Evolutionary conservation across 1,139 yeast species (phyloP), one percentile per base, ranked within the genome.

Genomic region (Yamadazyma sp.): DNA sequence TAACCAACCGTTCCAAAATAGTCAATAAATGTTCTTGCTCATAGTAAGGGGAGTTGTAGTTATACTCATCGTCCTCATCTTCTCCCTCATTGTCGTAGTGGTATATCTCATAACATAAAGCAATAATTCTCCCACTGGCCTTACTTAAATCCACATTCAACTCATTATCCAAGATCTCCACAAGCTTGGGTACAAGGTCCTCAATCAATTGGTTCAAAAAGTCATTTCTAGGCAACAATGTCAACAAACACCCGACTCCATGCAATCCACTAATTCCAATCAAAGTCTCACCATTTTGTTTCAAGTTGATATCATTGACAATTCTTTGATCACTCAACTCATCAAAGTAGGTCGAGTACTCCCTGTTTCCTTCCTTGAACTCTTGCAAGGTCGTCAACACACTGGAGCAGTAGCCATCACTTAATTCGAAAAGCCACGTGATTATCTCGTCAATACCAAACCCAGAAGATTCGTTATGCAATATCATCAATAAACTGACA

Each of bases 51-150:
- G 76, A 65, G 37, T 72, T 69, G 29, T 62, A 61, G 50, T 71
- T 71, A 48, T 48, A 71, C 17, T 70, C 73, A 14, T 56, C 65
- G 31, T 68, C 75, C 7, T 61, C 66, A n/a, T 53, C 62, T 0
- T 57, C 64, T 2, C 52, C 60, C 14, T 53, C 60, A 29, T 61
- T 64, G 22, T 61, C 60, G 49, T 79, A 81, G 29, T 70, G 69
- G 51, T 67, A 82, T 12, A 75, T 52, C 52, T 84, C 89, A 55
- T 78, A 82, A 44, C 74, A 68, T 28, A 84, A 66, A 0, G 84
- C 92, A 44, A 81, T 64, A 5, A 81, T 64, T 54, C 84, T 65
- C 24, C 81, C 82, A 9, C 80, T 75, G 25, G 89, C 78, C 53
- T 76, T 59, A 35, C 74, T 49, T 45, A 67, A 55, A 39, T 76